These are phyloP conservation scores for Aspergillus thermomutatus DNA, from an alignment of 2,329 filamentous ascomycete genomes.

Conservation along the genomic window DNA sequence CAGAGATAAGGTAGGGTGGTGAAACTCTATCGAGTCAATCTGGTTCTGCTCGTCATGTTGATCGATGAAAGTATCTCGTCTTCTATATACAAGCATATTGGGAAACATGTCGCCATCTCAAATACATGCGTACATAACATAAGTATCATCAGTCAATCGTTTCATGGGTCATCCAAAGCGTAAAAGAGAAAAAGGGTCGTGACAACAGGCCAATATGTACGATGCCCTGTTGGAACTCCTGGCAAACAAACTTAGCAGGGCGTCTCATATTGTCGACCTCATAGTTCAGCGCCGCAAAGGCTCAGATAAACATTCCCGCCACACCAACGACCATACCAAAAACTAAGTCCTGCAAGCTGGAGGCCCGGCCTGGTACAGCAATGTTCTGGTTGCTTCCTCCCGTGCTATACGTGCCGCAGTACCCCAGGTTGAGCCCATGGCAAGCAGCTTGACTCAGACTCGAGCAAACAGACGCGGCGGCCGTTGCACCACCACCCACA, in stretches of 20 bases:
- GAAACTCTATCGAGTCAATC: neutral
- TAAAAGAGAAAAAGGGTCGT: constrained; percentile 7
- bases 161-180: neutral
- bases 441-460: constrained; percentile 47
- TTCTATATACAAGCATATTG: neutral
- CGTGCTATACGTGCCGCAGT: constrained; percentile 37
- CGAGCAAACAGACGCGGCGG: constrained; percentile 44
- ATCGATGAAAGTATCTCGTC: neutral
- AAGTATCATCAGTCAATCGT: constrained; percentile 4
- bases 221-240: neutral
- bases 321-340: constrained; percentile 45
- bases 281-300: neutral
- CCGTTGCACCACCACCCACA: constrained; percentile 40
- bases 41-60: neutral
- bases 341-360: constrained; percentile 41
- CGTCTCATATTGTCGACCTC: constrained; percentile 11
- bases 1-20: neutral
- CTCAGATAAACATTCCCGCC: constrained; percentile 42
- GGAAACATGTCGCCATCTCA: neutral
- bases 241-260: neutral
- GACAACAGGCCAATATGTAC: constrained; percentile 3
- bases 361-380: constrained; percentile 27
- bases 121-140: constrained; percentile 1
- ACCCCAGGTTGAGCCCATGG: constrained; percentile 46
- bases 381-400: constrained; percentile 26